phyloP scores from a whole-genome alignment of 768 basidiomycete species.

The Termitomyces sp. region DNA sequence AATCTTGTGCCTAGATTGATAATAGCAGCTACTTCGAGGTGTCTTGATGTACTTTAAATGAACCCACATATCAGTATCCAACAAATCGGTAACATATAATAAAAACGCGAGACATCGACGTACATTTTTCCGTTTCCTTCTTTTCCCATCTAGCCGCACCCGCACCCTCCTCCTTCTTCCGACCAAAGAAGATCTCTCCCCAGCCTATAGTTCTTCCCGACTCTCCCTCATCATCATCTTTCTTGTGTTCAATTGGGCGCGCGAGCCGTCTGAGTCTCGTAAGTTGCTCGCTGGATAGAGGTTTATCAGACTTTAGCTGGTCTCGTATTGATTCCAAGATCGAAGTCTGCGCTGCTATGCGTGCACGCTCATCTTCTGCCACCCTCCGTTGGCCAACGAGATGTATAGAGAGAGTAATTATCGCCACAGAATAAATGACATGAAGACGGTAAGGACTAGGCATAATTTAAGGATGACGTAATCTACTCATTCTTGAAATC shows the following conservation, averaged over 20 bases:
- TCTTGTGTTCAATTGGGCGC: conserved; percentile 15
- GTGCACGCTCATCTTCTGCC: conserved; percentile 48
- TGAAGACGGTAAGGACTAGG: conserved; percentile 49
- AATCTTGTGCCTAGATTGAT: background rate
- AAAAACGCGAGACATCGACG: conserved; percentile 6
- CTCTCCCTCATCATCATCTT: background rate
- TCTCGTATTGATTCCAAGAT: conserved; percentile 55
- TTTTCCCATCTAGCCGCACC: conserved; percentile 32
- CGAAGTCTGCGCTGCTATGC: conserved; percentile 50
- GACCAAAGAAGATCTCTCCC: conserved; percentile 47
- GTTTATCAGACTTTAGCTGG: conserved; percentile 42
- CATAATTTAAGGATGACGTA: conserved; percentile 15
- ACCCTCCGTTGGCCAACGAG: conserved; percentile 47
- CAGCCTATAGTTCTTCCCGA: conserved; percentile 30
- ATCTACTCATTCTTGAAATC: conserved; percentile 3
- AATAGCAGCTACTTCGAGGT: background rate
- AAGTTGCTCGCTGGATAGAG: conserved; percentile 45
- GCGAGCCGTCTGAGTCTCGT: conserved; percentile 51
- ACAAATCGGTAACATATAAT: background rate
- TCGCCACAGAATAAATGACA: conserved; percentile 56
- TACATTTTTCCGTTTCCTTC: conserved; percentile 33
- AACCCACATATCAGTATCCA: background rate
- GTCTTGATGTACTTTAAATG: conserved; percentile 4
- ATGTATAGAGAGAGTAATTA: conserved; percentile 66
- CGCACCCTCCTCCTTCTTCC: conserved; percentile 21